phyloP scores from a whole-genome alignment of 495 filamentous ascomycete species.

The Penicillium longicatenatum region DNA sequence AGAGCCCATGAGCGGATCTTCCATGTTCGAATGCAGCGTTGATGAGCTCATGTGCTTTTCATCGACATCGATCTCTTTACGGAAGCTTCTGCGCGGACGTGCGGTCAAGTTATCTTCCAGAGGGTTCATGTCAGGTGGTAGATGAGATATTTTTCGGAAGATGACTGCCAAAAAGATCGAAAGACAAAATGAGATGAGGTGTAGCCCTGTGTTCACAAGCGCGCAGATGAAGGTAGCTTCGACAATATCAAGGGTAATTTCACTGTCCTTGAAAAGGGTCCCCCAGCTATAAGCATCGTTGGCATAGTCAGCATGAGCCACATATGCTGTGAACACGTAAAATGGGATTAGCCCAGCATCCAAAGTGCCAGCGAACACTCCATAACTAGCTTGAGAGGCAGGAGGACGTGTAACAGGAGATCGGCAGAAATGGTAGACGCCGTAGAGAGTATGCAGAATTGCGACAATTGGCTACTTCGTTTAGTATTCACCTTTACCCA shows the following conservation, averaged over 20 bases:
- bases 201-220: constrained; percentile 61
- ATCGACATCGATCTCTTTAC: constrained; percentile 70
- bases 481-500: neutral
- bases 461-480: constrained; percentile 67
- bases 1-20: constrained; percentile 57
- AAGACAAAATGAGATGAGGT: constrained; percentile 67
- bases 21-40: constrained; percentile 59
- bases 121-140: constrained; percentile 93
- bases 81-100: constrained; percentile 63
- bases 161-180: constrained; percentile 70
- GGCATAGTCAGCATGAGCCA: constrained; percentile 49
- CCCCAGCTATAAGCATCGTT: constrained; percentile 57
- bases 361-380: constrained; percentile 72
- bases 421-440: constrained; percentile 71
- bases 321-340: constrained; percentile 69
- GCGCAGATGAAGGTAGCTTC: constrained; percentile 64
- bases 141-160: constrained; percentile 75
- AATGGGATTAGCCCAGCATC: constrained; percentile 76
- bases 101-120: constrained; percentile 84
- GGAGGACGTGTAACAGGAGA: constrained; percentile 68
- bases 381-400: constrained; percentile 79
- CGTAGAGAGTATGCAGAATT: constrained; percentile 70
- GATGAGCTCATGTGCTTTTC: constrained; percentile 55
- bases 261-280: constrained; percentile 56
- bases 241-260: constrained; percentile 56